Percentiles rank a stretch among this genome's conserved stretches.
Evolutionary conservation across 257 asterid genomes (phyloP).

Genomic region (Galeopsis tetrahit): DNA sequence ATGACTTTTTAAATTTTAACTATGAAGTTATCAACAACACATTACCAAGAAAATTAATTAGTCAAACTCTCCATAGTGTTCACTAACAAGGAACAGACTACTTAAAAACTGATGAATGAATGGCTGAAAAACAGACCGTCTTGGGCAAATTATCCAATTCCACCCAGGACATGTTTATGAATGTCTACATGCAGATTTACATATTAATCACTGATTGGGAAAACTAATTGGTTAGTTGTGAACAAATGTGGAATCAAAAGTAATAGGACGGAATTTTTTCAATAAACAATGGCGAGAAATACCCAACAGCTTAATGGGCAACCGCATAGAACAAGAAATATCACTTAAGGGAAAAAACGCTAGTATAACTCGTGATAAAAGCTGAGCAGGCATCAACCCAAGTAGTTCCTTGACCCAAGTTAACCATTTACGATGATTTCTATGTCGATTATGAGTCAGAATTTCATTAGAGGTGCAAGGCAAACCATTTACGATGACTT

Average conservation of each 20-base stretch:
- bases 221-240: not conserved
- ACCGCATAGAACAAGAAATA: not conserved
- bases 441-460: not conserved
- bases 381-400: not conserved
- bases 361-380: not conserved
- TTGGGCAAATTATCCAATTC: not conserved
- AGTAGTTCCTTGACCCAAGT: not conserved
- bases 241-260: not conserved
- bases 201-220: not conserved
- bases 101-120: not conserved
- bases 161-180: not conserved
- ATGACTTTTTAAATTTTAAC: not conserved
- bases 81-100: not conserved
- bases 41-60: not conserved
- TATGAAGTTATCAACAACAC: not conserved
- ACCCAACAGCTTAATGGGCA: slow-evolving; percentile 7
- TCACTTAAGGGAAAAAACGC: not conserved
- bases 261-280: slow-evolving; percentile 4
- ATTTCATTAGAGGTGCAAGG: not conserved
- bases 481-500: no score
- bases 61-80: not conserved
- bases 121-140: not conserved
- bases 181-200: not conserved
- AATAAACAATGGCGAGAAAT: slow-evolving; percentile 17
- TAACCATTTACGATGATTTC: not conserved